These are phyloP conservation scores for Cafeteria roenbergensis DNA, from an alignment of 108 stramenopile genomes.

Conservation along the genomic window DNA sequence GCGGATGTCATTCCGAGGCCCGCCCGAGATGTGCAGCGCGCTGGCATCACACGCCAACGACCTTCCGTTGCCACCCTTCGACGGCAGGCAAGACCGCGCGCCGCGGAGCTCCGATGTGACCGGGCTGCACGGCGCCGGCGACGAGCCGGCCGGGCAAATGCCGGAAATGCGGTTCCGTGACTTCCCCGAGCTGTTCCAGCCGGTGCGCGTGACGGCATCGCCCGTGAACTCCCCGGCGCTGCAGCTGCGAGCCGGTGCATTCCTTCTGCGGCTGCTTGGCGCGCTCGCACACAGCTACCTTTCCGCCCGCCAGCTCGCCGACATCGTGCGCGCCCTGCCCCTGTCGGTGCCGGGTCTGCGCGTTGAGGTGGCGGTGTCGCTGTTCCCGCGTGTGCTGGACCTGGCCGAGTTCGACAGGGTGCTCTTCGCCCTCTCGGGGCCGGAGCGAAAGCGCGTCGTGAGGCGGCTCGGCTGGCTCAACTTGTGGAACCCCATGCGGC, in stretches of 20 bases:
- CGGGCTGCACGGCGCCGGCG: no score
- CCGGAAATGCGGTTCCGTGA: neutral
- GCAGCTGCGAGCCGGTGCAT: neutral
- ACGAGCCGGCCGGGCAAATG: neutral
- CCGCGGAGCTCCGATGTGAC: neutral
- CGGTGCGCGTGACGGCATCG: neutral
- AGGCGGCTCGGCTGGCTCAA: conserved; percentile 27
- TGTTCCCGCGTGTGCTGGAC: conserved; percentile 1
- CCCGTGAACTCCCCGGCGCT: neutral
- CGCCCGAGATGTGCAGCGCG: neutral
- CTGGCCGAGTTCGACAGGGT: neutral
- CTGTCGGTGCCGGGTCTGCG: neutral
- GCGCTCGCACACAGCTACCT: neutral
- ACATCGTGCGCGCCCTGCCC: neutral
- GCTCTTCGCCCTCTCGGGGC: neutral
- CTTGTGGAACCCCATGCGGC: conserved; percentile 20
- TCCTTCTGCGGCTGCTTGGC: neutral
- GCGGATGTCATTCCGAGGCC: neutral
- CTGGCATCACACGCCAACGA: neutral
- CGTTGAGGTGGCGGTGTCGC: neutral
- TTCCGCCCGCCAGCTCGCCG: neutral
- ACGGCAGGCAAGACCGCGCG: neutral
- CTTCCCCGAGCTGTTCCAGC: neutral
- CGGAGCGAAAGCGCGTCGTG: conserved; percentile 6
- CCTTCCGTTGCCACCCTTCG: neutral